Base-by-base conservation (phyloP, 2,329 filamentous ascomycete genomes). In the Neofusicoccum laricinum region DNA sequence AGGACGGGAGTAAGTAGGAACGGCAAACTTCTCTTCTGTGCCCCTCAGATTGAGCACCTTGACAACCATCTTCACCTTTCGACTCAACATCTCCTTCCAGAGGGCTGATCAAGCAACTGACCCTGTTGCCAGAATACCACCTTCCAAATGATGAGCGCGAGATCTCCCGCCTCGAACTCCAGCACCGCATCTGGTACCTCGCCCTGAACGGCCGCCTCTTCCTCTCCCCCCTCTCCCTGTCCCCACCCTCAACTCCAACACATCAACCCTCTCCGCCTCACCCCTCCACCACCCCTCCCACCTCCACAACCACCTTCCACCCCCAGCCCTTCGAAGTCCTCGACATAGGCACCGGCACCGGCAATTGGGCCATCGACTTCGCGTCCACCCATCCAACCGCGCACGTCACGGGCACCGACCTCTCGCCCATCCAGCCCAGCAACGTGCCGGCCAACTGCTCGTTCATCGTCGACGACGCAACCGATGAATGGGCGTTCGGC, bases 401-500 rank as follows among this genome's bases (percentile, higher is more conserved):
- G 19, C 59, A 64, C n/a, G 67, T 71, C 40, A 49, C 65, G 2
- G 70, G 69, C 36, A 70, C 67, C n/a, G 70, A 71, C 57, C 66
- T 78, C 75, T 68, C 77, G 10, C 70, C 69, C 41, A 71, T 70
- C 53, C 68, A 72, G 49, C 69, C 69, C 34, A 57, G 51, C 61
- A 67, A 66, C 61, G 66, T 72, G 5, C 71, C 71, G 19, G 19
- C 67, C 34, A 73, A 73, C 62, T 71, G 69, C 66, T 19, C 17
- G 3, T 73, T 73, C 65, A 64, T 70, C 19, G 67, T 73, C 66
- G 67, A 68, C 38, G 68, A 72, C 61, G 70, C 67, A 6, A 66
- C 68, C 61, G 80, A 83, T 38, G 78, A 82, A 11, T 88, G 86
- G 86, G 72, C 77, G 41, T 85, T 83, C 61, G 73, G 77, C 6